Evolutionary conservation across 495 filamentous ascomycete genomes (phyloP).

Genomic region (Annulohypoxylon maeteangense): DNA sequence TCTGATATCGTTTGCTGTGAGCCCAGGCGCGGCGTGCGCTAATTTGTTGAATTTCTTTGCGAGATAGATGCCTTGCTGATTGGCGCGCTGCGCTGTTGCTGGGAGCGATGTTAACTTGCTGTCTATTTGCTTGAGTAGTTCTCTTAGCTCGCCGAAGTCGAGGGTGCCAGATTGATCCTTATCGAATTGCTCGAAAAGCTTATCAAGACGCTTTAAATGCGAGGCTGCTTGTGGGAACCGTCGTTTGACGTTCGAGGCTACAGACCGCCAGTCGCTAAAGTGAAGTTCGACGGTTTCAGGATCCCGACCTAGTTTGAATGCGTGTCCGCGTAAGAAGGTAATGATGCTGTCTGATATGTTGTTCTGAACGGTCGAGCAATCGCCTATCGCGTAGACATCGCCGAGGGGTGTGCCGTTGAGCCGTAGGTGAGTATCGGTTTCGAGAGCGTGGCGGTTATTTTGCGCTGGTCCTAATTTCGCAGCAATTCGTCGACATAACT

Average conservation of each 20-base stretch:
- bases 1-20: conserved; percentile 79
- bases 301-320: conserved; percentile 91
- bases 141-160: conserved; percentile 89
- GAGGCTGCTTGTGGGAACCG: conserved; percentile 93
- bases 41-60: conserved; percentile 95
- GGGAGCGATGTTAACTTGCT: conserved; percentile 86
- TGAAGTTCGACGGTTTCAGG: conserved; percentile 83
- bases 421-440: conserved; percentile 94
- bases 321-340: conserved; percentile 85
- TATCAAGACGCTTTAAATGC: conserved; percentile 89
- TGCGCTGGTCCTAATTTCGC: conserved; percentile 76
- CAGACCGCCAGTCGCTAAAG: conserved; percentile 86
- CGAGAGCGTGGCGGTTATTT: conserved; percentile 89
- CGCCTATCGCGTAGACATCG: conserved; percentile 97
- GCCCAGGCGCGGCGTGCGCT: conserved; percentile 78
- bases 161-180: conserved; percentile 91
- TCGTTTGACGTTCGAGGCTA: conserved; percentile 83
- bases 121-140: conserved; percentile 90
- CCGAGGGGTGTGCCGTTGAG: conserved; percentile 91
- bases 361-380: conserved; percentile 96
- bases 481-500: conserved; percentile 78
- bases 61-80: conserved; percentile 96
- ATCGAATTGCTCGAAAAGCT: conserved; percentile 91
- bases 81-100: conserved; percentile 94
- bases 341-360: conserved; percentile 90